Evolutionary conservation across 2,329 filamentous ascomycete species (phyloP).

Genomic region (Aspergillus fructus): DNA sequence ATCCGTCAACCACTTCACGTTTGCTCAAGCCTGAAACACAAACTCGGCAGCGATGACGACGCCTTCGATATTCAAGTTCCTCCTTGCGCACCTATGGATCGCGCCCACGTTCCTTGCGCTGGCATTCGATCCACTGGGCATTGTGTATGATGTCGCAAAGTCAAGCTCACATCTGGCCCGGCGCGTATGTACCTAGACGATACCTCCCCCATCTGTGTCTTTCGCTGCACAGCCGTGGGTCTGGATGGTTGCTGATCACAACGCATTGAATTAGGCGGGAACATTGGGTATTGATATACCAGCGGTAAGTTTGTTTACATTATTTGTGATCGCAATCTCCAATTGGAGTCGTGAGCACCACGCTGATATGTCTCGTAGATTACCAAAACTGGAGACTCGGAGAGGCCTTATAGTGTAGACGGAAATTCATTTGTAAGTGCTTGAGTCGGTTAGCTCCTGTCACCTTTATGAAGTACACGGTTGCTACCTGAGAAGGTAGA

Average conservation of each 20-base stretch:
- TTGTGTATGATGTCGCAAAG: conserved; percentile 1
- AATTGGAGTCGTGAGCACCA: background rate
- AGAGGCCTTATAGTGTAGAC: conserved; percentile 23
- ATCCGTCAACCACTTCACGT: background rate
- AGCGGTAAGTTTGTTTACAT: conserved; percentile 6
- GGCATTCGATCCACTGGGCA: conserved; percentile 4
- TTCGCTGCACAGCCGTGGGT: background rate
- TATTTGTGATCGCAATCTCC: background rate
- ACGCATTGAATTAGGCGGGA: conserved; percentile 4
- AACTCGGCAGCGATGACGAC: background rate
- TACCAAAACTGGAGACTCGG: conserved; percentile 17
- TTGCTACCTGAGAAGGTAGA: background rate
- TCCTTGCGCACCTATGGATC: conserved; percentile 4
- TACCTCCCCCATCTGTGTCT: background rate
- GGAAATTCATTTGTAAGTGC: conserved; percentile 25
- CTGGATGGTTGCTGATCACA: background rate
- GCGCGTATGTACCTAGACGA: background rate
- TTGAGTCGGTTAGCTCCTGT: background rate
- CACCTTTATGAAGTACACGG: background rate
- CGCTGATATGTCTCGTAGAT: conserved; percentile 12
- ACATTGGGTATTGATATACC: conserved; percentile 11
- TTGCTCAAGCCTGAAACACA: background rate
- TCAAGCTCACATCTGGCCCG: background rate
- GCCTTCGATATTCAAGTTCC: background rate
- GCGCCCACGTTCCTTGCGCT: background rate